These are phyloP conservation scores for Fusarium burgessii DNA, from an alignment of 2,329 filamentous ascomycete species.

Conservation along the genomic window DNA sequence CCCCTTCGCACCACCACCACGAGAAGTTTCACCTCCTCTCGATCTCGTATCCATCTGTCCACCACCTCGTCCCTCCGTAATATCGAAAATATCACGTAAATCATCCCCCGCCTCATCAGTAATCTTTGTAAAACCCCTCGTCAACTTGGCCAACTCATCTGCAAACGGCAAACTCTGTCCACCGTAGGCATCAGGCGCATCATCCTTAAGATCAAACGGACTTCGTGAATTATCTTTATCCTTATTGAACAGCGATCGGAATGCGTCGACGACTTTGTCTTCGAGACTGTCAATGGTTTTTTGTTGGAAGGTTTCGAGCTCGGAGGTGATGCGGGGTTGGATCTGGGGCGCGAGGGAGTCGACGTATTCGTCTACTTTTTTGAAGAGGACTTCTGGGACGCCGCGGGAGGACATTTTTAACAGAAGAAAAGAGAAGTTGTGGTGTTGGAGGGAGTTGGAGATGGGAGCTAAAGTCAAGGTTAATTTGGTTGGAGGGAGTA, in stretches of 20 bases:
- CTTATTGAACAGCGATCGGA: slow-evolving; percentile 58
- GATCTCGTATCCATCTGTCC: slow-evolving; percentile 42
- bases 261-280: slow-evolving; percentile 58
- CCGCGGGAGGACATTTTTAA: slow-evolving; percentile 52
- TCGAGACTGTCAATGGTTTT: slow-evolving; percentile 61
- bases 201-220: slow-evolving; percentile 48
- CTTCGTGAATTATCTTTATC: slow-evolving; percentile 43
- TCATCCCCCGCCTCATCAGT: slow-evolving; percentile 58
- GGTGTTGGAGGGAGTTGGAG: not conserved
- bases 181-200: slow-evolving; percentile 57
- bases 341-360: slow-evolving; percentile 61
- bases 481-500: slow-evolving; percentile 1
- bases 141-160: slow-evolving; percentile 58
- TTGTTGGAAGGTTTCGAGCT: slow-evolving; percentile 58
- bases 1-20: slow-evolving; percentile 49
- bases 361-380: slow-evolving; percentile 60
- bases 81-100: slow-evolving; percentile 57
- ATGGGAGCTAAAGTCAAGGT: slow-evolving; percentile 9
- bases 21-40: slow-evolving; percentile 44
- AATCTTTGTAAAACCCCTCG: slow-evolving; percentile 55
- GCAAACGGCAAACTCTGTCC: slow-evolving; percentile 58
- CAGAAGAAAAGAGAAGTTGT: not conserved
- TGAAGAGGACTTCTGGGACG: slow-evolving; percentile 58
- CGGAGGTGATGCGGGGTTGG: slow-evolving; percentile 58
- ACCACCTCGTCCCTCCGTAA: slow-evolving; percentile 52